Evolutionary conservation across 108 stramenopile genomes (phyloP), one percentile per base, ranked within the genome.

Genomic region (Skeletonema tropicum): DNA sequence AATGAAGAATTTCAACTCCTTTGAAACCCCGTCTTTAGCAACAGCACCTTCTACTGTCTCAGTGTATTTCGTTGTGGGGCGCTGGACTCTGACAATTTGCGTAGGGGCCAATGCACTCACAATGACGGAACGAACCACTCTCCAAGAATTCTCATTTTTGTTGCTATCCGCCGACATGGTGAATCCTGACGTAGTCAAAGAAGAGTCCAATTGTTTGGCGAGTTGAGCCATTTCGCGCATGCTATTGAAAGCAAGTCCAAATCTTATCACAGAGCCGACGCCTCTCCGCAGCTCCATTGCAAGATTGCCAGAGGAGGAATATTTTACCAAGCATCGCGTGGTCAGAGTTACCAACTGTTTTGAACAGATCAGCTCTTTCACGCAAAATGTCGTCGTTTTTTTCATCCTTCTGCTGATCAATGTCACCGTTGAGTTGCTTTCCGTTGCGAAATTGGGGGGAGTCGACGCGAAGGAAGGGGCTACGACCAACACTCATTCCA

Each of bases 181-280:
- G 67, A 82, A 93, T 11, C 92, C 92, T 31, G 86, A 68, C 3
- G 80, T 31, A 10, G 81, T 55, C 9, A 96, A 73, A 10, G 92
- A 76, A 10, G 86, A 73, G 62, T 92, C 90, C 26, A 90, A 79
- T 64, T 94, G 92, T 35, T 83, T 72, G 3, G 83, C 87, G 12
- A 94, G 80, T 36, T 89, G 89, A 9, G 68, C 45, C 68, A 96
- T 92, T 46, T 96, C 95, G 31, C 89, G 75, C 92, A 96, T 93
- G 2, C 73, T 80, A 45, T 85, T 80, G 49, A 90, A 75, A 32
- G 75, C 70, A 41, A 96, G 75, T 6, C 95, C 95, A 26, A 91
- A 72, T 29, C 61, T 49, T 49, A 39, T 92, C 91, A 65, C 91
- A 93, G 39, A 70, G 85, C 30, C 73, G 66, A 25, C 66, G 60